Conservation (phyloP, 192 early-diverging fungal species). For the Coemansia sp. region DNA sequence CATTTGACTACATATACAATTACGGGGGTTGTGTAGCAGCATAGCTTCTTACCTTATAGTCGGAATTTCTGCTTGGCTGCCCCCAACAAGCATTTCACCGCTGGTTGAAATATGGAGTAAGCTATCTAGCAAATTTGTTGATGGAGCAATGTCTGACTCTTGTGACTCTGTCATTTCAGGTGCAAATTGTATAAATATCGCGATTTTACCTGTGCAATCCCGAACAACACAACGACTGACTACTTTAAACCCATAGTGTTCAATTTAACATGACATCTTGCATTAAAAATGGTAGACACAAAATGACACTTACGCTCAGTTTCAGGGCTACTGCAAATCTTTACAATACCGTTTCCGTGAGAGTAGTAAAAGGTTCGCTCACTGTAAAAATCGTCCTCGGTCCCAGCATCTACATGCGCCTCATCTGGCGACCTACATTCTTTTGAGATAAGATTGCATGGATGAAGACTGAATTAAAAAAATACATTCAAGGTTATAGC, state of each 20-base stretch:
- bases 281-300: neutral
- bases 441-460: neutral
- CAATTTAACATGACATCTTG: neutral
- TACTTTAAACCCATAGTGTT: neutral
- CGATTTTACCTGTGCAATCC: constrained; percentile 22
- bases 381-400: constrained; percentile 17
- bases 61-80: constrained; percentile 1
- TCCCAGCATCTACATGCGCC: constrained; percentile 14
- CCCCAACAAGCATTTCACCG: neutral
- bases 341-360: constrained; percentile 35
- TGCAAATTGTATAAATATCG: constrained; percentile 22
- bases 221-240: constrained; percentile 13
- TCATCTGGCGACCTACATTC: neutral
- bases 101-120: neutral
- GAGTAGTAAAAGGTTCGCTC: constrained; percentile 28
- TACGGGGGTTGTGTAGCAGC: neutral
- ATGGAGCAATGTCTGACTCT: neutral
- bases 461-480: neutral
- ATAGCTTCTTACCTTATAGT: constrained; percentile 23
- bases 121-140: neutral
- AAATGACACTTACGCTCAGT: constrained; percentile 21
- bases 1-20: neutral
- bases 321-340: constrained; percentile 22
- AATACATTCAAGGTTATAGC: neutral
- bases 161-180: constrained; percentile 9